Base-by-base conservation (phyloP, 2,329 filamentous ascomycete species). In the Trichophyton simii region DNA sequence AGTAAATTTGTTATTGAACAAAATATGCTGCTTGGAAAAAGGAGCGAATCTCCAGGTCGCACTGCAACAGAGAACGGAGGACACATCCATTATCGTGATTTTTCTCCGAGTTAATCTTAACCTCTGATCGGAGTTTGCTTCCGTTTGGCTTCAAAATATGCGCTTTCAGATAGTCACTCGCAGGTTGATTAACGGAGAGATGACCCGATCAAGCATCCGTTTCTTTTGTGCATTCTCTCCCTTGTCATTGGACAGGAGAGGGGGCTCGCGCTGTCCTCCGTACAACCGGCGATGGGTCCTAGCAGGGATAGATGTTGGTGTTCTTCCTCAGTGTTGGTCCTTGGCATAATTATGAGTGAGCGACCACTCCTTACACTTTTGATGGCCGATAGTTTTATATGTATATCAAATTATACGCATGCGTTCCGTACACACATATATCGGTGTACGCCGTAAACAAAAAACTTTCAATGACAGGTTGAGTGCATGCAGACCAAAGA, bases 391-490 rank as follows among this genome's bases (percentile, higher is more conserved):
- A 25, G 41, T 44, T 44, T 44, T 44, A 42, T n/a, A 44, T 44
- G 41, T 44, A 44, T 44, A 44, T 44, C 41, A 20, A 44, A 9
- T 44, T 44, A 18, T 20, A 44, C n/a, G 4, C n/a, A 44, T 44
- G 41, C 41, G 11, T 8, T 38, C 34, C 18, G 15, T 46, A 46
- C 7, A 48, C 44, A 22, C 44, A 22, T 48, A 25, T 54, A 25
- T 54, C 50, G 50, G 50, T 34, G 22, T 54, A 54, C 50, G 13
- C 50, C 50, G 50, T 54, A 54, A 54, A 54, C 25, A 54, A 54
- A 31, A 52, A 31, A 52, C 1, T 52, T 52, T 52, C 46, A 11
- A 28, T 28, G 20, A 52, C 46, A 52, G 18, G 18, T 15, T 44
- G 41, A n/a, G 41, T 2, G 7, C 15, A 44, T 44, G 41, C 11